Base-by-base conservation (phyloP, 192 early-diverging fungal genomes). In the Diversispora eburnea region DNA sequence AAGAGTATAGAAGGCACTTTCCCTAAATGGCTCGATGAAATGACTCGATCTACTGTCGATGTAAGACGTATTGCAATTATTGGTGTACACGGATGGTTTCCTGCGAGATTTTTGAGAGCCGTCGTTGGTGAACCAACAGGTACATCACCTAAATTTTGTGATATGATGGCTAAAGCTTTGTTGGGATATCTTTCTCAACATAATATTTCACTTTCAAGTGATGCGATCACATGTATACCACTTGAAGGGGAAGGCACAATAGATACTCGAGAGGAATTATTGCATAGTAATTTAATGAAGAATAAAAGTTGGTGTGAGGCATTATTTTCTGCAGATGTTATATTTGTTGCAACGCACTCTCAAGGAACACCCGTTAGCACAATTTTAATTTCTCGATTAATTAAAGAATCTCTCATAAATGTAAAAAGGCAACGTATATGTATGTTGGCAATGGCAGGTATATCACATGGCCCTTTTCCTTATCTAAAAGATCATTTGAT, bases 101-200 rank as follows among this genome's bases (percentile, higher is more conserved):
- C 94, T 0, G 88, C 86, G 57, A 89, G 89, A 67, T 84, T 88
- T 70, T 83, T 91, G 51, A 81, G 87, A 59, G 86, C 82, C 74
- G 85, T 95, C 25, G 87, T 94, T 39, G 97, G 97, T 8, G 94
- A 95, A 75, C 97, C 95, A 3, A 97, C 95, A 1, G 97, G 97
- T 13, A 97, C 93, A 17, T 95, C 93, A 20, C 80, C 78, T 17
- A 89, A 91, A 67, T 98, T 98, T 74, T 95, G 92, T 61, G 86
- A 93, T 70, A 91, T 94, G 82, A 96, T 95, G 94, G 81, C 84
- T 17, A 78, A 85, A 55, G 93, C 90, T 4, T 73, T 91, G 13
- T 77, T 83, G 17, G 73, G 75, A 5, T 90, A 89, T 48, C 81
- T 93, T 48, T 59, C 58, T 19, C 76, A 85, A 15, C 82, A 84